Evolutionary conservation across 2,329 filamentous ascomycete species (phyloP).

Genomic region (Catunica adiposa): DNA sequence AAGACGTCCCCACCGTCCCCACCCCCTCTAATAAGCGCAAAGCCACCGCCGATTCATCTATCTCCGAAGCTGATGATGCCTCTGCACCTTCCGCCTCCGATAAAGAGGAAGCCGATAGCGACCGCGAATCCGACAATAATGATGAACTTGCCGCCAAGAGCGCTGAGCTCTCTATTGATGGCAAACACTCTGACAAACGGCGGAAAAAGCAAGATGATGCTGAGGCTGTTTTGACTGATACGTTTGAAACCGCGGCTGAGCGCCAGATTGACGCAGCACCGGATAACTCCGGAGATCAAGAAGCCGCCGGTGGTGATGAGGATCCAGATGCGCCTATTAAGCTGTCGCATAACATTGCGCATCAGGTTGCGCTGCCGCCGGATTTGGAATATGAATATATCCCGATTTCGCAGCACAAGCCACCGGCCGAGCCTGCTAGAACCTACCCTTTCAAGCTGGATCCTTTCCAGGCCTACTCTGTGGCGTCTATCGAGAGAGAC

Average conservation of each 20-base stretch:
- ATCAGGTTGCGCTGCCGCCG: conserved; percentile 88
- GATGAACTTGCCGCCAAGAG: conserved; percentile 30
- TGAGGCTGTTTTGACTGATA: conserved; percentile 73
- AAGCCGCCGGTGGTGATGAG: conserved; percentile 31
- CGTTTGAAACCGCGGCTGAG: conserved; percentile 88
- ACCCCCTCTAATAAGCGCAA: conserved; percentile 14
- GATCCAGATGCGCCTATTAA: conserved; percentile 51
- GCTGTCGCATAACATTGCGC: conserved; percentile 91
- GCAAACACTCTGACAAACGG: conserved; percentile 36
- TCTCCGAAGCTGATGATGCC: not conserved
- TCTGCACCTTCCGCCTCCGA: not conserved
- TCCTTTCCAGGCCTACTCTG: conserved; percentile 90
- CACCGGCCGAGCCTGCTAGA: conserved; percentile 72
- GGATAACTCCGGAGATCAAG: not conserved
- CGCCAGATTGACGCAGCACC: conserved; percentile 45
- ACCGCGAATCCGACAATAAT: conserved; percentile 22
- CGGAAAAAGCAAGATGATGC: conserved; percentile 42
- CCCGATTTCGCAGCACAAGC: conserved; percentile 84
- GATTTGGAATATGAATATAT: conserved; percentile 89
- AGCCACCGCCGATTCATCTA: conserved; percentile 3
- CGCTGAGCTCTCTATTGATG: conserved; percentile 14
- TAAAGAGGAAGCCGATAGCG: conserved; percentile 19
- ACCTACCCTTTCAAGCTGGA: conserved; percentile 82
- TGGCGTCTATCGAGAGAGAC: conserved; percentile 85
- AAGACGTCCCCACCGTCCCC: conserved; percentile 16